These are phyloP conservation scores for Aspergillus steynii DNA, from an alignment of 495 filamentous ascomycete species.

Conservation along the genomic window DNA sequence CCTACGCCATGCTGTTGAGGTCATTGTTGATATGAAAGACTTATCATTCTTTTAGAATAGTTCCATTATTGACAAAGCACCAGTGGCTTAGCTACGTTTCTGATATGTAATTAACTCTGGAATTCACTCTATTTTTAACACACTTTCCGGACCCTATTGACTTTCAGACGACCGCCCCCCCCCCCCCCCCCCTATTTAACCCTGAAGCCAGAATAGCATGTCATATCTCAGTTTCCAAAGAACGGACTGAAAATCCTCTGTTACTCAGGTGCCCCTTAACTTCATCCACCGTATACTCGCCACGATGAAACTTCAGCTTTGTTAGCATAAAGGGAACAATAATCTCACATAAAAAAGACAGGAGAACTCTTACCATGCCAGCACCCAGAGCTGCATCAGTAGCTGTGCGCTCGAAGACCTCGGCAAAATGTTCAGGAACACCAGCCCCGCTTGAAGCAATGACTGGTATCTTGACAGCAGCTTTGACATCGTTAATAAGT, in stretches of 20 bases:
- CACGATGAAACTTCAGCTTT: conserved; percentile 73
- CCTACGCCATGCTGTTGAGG: too few species aligned
- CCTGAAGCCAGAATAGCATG: background rate
- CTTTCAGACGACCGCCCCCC: too few species aligned
- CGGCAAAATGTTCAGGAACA: conserved; percentile 82
- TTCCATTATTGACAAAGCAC: background rate
- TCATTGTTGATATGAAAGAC: background rate
- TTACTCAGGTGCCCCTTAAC: conserved; percentile 83
- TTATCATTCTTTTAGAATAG: background rate
- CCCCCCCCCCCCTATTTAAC: background rate
- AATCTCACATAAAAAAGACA: background rate
- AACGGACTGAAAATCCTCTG: conserved; percentile 71
- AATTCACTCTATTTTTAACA: background rate
- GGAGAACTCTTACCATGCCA: conserved; percentile 69
- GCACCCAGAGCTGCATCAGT: conserved; percentile 94
- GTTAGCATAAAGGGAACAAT: conserved; percentile 13
- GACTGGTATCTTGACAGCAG: conserved; percentile 81
- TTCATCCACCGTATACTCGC: conserved; percentile 89
- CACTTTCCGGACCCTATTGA: background rate
- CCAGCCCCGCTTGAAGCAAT: conserved; percentile 95
- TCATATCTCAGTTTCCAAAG: conserved; percentile 59
- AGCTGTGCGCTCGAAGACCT: conserved; percentile 82
- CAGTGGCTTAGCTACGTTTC: background rate
- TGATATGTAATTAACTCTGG: background rate
- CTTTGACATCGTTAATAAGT: conserved; percentile 84